Evolutionary conservation across 352 stramenopile species (phyloP).

Genomic region (Pythium sukuiense): DNA sequence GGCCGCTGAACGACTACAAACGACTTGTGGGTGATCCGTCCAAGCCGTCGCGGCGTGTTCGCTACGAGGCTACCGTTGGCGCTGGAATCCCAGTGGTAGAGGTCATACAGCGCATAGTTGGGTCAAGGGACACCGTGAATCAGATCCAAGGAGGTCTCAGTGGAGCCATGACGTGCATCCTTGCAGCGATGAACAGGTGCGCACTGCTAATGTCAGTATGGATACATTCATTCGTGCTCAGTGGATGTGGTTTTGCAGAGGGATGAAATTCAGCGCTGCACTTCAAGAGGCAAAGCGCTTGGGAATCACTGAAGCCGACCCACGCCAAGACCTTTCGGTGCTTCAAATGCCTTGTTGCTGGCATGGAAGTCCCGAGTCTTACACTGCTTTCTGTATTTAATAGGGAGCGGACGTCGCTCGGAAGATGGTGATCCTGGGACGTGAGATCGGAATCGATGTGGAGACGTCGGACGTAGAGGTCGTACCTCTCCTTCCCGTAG

Average conservation of each 20-base stretch:
- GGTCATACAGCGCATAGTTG: constrained; percentile 48
- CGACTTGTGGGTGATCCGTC: constrained; percentile 26
- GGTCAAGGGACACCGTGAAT: constrained; percentile 45
- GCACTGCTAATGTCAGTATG: neutral
- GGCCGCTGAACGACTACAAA: constrained; percentile 35
- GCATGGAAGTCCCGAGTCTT: neutral
- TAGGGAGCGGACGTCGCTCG: constrained; percentile 64
- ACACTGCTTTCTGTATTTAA: neutral
- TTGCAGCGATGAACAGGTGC: constrained; percentile 38
- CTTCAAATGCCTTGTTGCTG: neutral
- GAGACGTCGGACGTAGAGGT: constrained; percentile 44
- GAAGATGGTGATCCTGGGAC: constrained; percentile 69
- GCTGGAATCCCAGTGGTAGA: constrained; percentile 61
- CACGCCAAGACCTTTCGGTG: constrained; percentile 58
- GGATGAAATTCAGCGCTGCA: constrained; percentile 45
- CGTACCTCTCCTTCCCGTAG: constrained; percentile 42
- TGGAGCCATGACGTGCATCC: constrained; percentile 65
- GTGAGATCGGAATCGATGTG: constrained; percentile 42
- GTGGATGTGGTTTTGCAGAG: constrained; percentile 23
- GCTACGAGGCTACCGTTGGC: constrained; percentile 62
- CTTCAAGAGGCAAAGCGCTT: constrained; percentile 43
- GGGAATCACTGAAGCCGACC: constrained; percentile 72
- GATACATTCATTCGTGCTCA: neutral
- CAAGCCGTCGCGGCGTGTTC: constrained; percentile 22
- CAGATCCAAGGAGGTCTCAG: constrained; percentile 56